A percentile compares a stretch with the other conserved stretches of the same genome.
phyloP scores from a whole-genome alignment of 1,139 yeast genomes.

The Wickerhamomyces sp. region DNA sequence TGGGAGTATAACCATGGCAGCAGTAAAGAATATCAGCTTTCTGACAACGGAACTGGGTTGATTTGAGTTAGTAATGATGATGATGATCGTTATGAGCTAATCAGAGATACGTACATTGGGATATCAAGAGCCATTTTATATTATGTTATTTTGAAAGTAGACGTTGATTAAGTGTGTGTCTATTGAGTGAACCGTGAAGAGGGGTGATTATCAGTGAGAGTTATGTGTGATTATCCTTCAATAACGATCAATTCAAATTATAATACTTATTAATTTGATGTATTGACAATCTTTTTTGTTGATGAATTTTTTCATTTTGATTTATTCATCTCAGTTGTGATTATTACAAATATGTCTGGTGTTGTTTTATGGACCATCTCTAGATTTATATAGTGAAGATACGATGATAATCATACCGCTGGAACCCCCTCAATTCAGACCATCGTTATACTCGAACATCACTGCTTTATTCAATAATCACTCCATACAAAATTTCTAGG shows the following conservation, averaged over 20 bases:
- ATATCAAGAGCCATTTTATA: constrained; percentile 50
- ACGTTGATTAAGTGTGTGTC: neutral
- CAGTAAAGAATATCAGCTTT: constrained; percentile 82
- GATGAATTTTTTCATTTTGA: too few species aligned
- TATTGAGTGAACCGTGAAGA: too few species aligned
- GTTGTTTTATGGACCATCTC: neutral
- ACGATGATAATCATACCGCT: neutral
- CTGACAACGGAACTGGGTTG: constrained; percentile 31
- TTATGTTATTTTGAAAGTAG: neutral
- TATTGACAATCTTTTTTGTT: too few species aligned
- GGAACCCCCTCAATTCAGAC: neutral
- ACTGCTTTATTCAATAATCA: too few species aligned
- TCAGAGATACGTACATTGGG: constrained; percentile 44
- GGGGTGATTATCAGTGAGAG: too few species aligned
- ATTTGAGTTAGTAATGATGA: neutral
- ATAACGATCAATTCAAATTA: too few species aligned
- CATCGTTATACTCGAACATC: neutral
- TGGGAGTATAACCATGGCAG: constrained; percentile 82
- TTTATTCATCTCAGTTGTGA: too few species aligned
- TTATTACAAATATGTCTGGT: too few species aligned
- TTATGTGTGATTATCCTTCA: too few species aligned
- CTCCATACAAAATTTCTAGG: too few species aligned
- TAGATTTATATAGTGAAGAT: neutral
- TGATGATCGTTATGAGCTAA: neutral
- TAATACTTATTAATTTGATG: too few species aligned